These are phyloP conservation scores for Dovyalis caffra DNA, from an alignment of 345 rosid species.

Conservation along the genomic window DNA sequence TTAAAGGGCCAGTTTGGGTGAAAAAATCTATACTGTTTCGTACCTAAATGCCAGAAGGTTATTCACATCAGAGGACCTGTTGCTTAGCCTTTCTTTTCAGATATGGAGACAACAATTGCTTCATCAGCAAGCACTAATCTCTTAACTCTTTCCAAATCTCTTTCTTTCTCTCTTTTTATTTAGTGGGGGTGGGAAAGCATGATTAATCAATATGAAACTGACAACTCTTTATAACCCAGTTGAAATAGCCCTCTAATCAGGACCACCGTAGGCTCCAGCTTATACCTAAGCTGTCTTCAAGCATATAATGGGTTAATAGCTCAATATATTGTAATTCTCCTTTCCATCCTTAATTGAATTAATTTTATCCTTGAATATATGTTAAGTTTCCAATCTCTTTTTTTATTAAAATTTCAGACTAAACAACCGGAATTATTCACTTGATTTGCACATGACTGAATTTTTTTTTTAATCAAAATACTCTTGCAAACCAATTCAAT, in stretches of 20 bases:
- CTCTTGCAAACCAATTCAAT: too few relatives aligned
- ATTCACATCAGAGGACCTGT: not conserved
- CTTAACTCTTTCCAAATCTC: not conserved
- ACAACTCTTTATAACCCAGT: not conserved
- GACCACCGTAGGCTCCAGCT: conserved; percentile 15
- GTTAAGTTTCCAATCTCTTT: too few relatives aligned
- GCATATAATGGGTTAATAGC: too few relatives aligned
- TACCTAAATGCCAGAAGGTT: not conserved
- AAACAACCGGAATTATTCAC: too few relatives aligned
- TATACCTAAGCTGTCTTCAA: not conserved
- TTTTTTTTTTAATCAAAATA: too few relatives aligned
- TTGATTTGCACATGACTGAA: too few relatives aligned
- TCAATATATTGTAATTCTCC: too few relatives aligned
- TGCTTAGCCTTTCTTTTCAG: not conserved
- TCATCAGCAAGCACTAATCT: not conserved
- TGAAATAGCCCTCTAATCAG: not conserved
- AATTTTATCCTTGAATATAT: too few relatives aligned
- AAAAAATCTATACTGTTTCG: not conserved
- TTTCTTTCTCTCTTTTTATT: not conserved
- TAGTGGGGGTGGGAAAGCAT: not conserved
- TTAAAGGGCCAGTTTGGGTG: not conserved
- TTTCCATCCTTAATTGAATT: too few relatives aligned
- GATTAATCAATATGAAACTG: not conserved
- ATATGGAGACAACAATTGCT: not conserved
- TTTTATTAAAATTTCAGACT: too few relatives aligned